Evolutionary conservation across 202 grass and related monocot genomes (phyloP), one percentile per base, ranked within the genome.

Genomic region (Schoenoplectus triqueter): DNA sequence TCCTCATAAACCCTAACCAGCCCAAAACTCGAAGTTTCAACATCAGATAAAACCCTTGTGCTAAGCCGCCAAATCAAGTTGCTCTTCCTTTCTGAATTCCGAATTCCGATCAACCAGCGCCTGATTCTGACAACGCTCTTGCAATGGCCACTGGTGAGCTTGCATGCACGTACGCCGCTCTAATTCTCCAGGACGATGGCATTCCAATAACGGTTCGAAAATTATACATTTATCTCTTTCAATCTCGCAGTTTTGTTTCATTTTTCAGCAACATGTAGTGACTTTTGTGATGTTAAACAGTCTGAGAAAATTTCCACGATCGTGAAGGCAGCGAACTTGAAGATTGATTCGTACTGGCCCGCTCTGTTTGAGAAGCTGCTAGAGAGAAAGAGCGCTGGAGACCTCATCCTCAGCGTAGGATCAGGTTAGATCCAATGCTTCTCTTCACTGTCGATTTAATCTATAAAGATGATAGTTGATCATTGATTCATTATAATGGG

Each of bases 261-360:
- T 88, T 40, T 42, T 88, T 47, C 10, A 11, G 18, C 62, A 52
- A 41, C 7, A 8, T 84, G n/a, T 19, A 39, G 3, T 88, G 56
- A 1, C 0, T 83, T 57, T 44, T 71, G 49, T 39, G 62, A 7
- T 47, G 56, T 17, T 2, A 40, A 14, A 59, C 87, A 97, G 94
- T 50, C 94, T 1, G 94, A 97, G 65, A 97, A 94, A 90, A 97
- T 97, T 62, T 81, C 84, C 0, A 70, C 94, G 1, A 1, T 97
- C 8, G 92, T 94, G 9, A 90, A 94, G 88, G 89, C 94, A 7
- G 88, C 94, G 52, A 89, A 89, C 83, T 73, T 89, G 82, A 85
- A 85, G 82, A 89, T 89, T 8, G 87, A 89, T 7, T 63, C 83
- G 7, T 89, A 85, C 75, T 89, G 87, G 87, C 76, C 87, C 4